Conservation (phyloP, 2,329 filamentous ascomycete species). For the Ophiocordyceps robertsii region DNA sequence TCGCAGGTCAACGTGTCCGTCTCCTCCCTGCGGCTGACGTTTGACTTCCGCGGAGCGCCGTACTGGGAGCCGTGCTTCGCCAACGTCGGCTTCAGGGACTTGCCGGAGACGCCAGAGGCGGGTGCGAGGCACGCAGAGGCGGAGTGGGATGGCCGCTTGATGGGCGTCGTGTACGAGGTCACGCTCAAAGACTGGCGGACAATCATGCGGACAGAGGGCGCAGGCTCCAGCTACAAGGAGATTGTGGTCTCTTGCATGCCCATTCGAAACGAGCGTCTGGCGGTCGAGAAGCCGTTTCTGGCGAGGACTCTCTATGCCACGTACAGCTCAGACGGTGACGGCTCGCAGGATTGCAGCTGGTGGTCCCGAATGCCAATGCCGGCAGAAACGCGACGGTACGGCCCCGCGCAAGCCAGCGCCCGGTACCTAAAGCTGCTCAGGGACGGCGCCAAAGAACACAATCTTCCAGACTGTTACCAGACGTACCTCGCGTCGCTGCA, state of each 20-base stretch:
- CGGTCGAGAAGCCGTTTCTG: constrained; percentile 46
- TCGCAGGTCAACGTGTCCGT: constrained; percentile 72
- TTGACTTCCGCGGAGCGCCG: constrained; percentile 74
- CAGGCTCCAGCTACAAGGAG: constrained; percentile 73
- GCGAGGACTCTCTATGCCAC: constrained; percentile 78
- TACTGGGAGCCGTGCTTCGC: constrained; percentile 90
- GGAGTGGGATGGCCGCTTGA: constrained; percentile 64
- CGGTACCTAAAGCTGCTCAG: constrained; percentile 74
- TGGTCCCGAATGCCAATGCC: constrained; percentile 37
- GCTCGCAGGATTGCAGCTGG: constrained; percentile 24
- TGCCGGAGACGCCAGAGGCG: constrained; percentile 23
- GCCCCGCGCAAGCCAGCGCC: constrained; percentile 69
- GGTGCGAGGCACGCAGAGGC: constrained; percentile 8
- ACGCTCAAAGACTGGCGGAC: constrained; percentile 67
- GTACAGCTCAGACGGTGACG: constrained; percentile 17
- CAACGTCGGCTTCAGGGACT: constrained; percentile 54
- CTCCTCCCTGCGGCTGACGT: constrained; percentile 64
- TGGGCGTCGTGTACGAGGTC: constrained; percentile 94
- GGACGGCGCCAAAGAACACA: constrained; percentile 66
- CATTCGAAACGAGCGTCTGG: constrained; percentile 40
- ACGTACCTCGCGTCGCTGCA: constrained; percentile 56
- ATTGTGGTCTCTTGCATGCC: constrained; percentile 66
- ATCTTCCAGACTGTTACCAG: constrained; percentile 67
- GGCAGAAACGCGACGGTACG: constrained; percentile 28
- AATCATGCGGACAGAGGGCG: constrained; percentile 86